A percentile compares a stretch with the other conserved stretches of the same genome.
Evolutionary conservation across 306 rosid genomes (phyloP).

Genomic region (Dryas alaskensis): DNA sequence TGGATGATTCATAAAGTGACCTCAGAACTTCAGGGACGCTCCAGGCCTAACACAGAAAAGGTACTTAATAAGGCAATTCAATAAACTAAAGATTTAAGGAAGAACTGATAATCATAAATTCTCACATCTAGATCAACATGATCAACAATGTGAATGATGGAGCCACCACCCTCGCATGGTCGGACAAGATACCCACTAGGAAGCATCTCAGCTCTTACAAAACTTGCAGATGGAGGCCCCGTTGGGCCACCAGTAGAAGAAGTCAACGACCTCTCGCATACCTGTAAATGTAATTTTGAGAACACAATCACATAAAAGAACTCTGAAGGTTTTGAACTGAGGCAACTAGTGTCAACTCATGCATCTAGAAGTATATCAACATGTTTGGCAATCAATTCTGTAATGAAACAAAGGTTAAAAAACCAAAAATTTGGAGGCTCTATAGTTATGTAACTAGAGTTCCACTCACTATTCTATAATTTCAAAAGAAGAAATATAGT

Average conservation of each 20-base stretch:
- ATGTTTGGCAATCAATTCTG: too few species aligned
- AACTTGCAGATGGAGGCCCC: slow-evolving; percentile 74
- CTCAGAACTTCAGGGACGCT: slow-evolving; percentile 97
- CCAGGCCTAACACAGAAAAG: slow-evolving; percentile 55
- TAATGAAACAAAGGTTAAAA: too few species aligned
- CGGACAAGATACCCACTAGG: slow-evolving; percentile 92
- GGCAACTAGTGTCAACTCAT: neutral
- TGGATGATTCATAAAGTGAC: slow-evolving; percentile 91
- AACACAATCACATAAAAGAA: neutral
- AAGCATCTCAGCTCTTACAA: slow-evolving; percentile 87
- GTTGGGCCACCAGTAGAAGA: slow-evolving; percentile 81
- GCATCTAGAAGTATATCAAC: neutral
- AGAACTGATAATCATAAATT: neutral
- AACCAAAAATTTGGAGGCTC: too few species aligned
- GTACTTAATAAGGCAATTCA: too few species aligned
- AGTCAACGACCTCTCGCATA: slow-evolving; percentile 89
- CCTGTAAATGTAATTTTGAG: slow-evolving; percentile 39
- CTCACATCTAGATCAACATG: slow-evolving; percentile 84
- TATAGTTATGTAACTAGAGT: too few species aligned
- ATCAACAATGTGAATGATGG: slow-evolving; percentile 92
- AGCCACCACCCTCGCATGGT: slow-evolving; percentile 96
- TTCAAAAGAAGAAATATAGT: too few species aligned
- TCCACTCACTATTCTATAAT: too few species aligned
- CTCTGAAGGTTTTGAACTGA: neutral
- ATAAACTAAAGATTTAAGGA: neutral